Evolutionary conservation across 1,284 basidiomycete species (phyloP).

Genomic region (Boletellus dicymbophilus): DNA sequence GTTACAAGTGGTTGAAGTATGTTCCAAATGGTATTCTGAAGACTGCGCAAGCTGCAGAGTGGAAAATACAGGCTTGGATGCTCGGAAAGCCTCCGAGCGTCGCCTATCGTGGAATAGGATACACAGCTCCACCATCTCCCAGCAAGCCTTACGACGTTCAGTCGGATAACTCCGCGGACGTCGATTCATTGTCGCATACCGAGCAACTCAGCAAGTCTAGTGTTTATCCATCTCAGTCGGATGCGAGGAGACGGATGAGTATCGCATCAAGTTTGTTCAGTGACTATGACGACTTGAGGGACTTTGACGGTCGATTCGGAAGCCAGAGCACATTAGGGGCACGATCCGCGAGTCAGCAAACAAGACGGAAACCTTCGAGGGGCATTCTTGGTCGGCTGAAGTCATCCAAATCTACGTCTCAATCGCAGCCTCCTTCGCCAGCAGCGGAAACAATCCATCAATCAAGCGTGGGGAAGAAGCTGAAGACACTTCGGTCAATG

Average conservation of each 20-base stretch:
- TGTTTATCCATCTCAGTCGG: constrained; percentile 38
- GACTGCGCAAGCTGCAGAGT: constrained; percentile 96
- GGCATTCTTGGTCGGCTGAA: constrained; percentile 67
- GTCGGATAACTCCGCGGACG: constrained; percentile 20
- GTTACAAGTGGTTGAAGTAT: constrained; percentile 97
- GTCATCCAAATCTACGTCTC: constrained; percentile 39
- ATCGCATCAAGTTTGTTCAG: constrained; percentile 67
- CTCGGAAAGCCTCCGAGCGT: constrained; percentile 90
- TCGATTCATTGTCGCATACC: constrained; percentile 29
- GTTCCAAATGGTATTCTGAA: constrained; percentile 92
- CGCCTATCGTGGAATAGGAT: constrained; percentile 79
- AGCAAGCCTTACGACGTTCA: constrained; percentile 29
- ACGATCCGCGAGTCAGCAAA: constrained; percentile 37
- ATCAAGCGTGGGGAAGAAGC: constrained; percentile 45
- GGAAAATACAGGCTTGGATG: constrained; percentile 96
- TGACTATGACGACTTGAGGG: constrained; percentile 81
- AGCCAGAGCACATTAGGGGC: constrained; percentile 71
- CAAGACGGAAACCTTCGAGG: constrained; percentile 57
- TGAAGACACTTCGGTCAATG: constrained; percentile 79
- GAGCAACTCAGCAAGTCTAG: constrained; percentile 32
- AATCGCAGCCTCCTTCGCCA: constrained; percentile 43
- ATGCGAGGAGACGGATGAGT: constrained; percentile 55
- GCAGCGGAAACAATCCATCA: constrained; percentile 37
- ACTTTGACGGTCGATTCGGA: constrained; percentile 82
- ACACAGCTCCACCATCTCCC: constrained; percentile 46